These are phyloP conservation scores for Cryptococcus wingfieldii DNA, from an alignment of 1,284 basidiomycete species.

Conservation along the genomic window DNA sequence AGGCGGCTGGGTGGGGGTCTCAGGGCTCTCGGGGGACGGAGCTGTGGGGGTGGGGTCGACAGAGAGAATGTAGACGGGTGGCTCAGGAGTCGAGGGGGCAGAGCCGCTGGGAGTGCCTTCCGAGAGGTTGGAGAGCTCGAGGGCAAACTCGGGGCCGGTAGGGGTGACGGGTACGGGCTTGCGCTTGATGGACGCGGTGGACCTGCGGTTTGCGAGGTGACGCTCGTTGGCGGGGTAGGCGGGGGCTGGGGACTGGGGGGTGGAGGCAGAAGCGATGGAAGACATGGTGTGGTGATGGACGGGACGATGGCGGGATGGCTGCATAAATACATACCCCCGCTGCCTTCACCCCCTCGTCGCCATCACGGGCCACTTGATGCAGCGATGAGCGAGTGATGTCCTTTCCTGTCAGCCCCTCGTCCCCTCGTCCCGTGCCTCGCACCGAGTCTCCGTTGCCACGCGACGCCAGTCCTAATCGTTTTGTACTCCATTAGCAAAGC, in stretches of 20 bases:
- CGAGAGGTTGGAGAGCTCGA: conserved; percentile 4
- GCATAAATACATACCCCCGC: background rate
- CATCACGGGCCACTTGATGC: background rate
- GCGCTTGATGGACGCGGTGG: conserved; percentile 19
- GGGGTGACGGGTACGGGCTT: conserved; percentile 23
- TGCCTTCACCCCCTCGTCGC: background rate
- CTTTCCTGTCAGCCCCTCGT: background rate
- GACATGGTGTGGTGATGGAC: background rate
- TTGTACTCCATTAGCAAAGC: too few relatives aligned
- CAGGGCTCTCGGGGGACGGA: background rate
- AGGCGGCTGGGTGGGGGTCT: background rate
- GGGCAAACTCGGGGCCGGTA: background rate
- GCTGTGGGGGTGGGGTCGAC: conserved; percentile 15
- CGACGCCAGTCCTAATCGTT: too few relatives aligned
- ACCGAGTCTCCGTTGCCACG: too few relatives aligned
- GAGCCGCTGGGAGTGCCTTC: background rate
- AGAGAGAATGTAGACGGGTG: conserved; percentile 24
- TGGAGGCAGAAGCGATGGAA: background rate
- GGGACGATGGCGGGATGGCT: background rate
- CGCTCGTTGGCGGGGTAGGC: background rate
- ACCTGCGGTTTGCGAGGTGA: conserved; percentile 12
- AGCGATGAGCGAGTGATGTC: background rate
- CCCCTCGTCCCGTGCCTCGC: background rate
- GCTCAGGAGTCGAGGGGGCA: background rate
- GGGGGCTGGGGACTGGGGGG: background rate